phyloP scores from a whole-genome alignment of 495 filamentous ascomycete genomes.

The Aspergillus leporis region DNA sequence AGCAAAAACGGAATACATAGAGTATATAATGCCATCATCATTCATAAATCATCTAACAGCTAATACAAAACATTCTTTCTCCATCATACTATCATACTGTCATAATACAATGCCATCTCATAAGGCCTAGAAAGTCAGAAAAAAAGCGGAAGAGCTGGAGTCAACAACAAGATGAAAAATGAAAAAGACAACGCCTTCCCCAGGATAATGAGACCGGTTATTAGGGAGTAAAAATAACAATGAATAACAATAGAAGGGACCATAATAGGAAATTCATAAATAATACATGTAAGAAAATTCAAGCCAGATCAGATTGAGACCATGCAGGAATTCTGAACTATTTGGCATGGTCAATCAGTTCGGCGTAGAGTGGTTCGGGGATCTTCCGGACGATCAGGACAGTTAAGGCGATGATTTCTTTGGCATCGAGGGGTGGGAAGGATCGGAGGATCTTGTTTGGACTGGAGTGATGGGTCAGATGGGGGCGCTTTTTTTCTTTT shows the following conservation, averaged over 20 bases:
- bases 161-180: slow-evolving; percentile 4
- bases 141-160: slow-evolving; percentile 3
- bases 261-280: not conserved
- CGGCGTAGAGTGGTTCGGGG: slow-evolving; percentile 83
- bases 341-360: slow-evolving; percentile 84
- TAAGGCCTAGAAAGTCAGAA: not conserved
- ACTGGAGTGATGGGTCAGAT: slow-evolving; percentile 43
- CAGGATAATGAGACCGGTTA: not conserved
- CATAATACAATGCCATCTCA: slow-evolving; percentile 13
- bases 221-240: not conserved
- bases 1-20: not conserved
- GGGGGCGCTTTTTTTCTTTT: not conserved
- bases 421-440: slow-evolving; percentile 83
- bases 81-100: slow-evolving; percentile 11
- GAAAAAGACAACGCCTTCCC: not conserved
- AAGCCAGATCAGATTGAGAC: not conserved
- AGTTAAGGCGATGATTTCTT: slow-evolving; percentile 76
- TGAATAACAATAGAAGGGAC: not conserved
- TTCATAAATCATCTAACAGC: slow-evolving; percentile 22
- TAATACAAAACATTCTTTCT: slow-evolving; percentile 8
- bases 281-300: slow-evolving; percentile 7
- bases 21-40: slow-evolving; percentile 11
- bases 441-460: slow-evolving; percentile 88
- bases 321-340: slow-evolving; percentile 30
- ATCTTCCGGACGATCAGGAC: slow-evolving; percentile 81